A percentile compares a stretch with the other conserved stretches of the same genome.
Conservation (phyloP, 164 flowering plant genomes). For the Vitis labrusca region DNA sequence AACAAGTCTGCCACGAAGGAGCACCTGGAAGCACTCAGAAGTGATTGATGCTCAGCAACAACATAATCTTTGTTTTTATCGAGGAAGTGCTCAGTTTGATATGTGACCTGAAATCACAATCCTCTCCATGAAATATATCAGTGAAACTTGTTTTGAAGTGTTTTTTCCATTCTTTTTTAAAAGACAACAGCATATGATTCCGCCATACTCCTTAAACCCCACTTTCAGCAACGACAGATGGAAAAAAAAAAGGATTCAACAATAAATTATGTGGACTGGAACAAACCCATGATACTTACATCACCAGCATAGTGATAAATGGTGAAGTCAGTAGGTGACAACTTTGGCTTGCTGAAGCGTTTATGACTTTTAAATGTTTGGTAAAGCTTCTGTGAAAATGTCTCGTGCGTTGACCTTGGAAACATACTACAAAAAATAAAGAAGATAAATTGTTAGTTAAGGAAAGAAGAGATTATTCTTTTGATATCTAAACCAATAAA, state of each 20-base stretch:
- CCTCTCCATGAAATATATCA: background rate
- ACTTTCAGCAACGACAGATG: too few relatives aligned
- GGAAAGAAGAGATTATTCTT: too few relatives aligned
- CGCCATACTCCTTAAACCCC: too few relatives aligned
- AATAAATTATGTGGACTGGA: too few relatives aligned
- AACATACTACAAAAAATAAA: constrained; percentile 45
- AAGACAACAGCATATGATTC: too few relatives aligned
- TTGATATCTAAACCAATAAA: background rate
- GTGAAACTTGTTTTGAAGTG: too few relatives aligned
- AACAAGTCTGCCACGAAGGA: constrained; percentile 48
- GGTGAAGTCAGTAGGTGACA: constrained; percentile 52
- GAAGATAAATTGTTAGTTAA: background rate
- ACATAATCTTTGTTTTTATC: constrained; percentile 69
- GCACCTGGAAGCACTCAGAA: constrained; percentile 47
- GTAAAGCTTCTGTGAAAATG: constrained; percentile 54
- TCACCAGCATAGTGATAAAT: constrained; percentile 63
- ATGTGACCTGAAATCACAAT: constrained; percentile 41
- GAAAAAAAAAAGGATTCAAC: too few relatives aligned
- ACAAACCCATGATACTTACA: constrained; percentile 25
- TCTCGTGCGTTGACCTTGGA: constrained; percentile 61
- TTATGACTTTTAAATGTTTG: constrained; percentile 52
- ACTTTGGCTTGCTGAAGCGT: constrained; percentile 58
- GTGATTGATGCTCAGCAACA: constrained; percentile 56
- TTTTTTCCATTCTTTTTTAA: too few relatives aligned
- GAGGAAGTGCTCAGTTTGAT: constrained; percentile 52